Evolutionary conservation across 768 basidiomycete genomes (phyloP).

Genomic region (Calocybe gangraenosa): DNA sequence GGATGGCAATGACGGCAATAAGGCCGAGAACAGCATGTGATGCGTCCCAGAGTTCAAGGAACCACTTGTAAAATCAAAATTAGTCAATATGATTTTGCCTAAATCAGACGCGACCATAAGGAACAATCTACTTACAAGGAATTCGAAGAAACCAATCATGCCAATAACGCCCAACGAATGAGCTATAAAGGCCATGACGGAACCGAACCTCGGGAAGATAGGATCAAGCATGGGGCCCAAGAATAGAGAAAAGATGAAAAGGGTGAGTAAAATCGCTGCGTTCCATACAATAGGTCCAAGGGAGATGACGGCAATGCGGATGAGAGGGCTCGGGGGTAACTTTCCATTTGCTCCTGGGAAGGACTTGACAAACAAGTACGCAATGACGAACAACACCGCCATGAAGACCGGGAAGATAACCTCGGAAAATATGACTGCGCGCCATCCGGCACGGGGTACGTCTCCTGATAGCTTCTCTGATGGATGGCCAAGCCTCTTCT

Average conservation of each 20-base stretch:
- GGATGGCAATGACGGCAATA: slow-evolving; percentile 87
- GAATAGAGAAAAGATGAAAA: slow-evolving; percentile 90
- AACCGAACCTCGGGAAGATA: slow-evolving; percentile 85
- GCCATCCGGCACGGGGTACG: slow-evolving; percentile 90
- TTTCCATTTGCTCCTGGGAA: slow-evolving; percentile 63
- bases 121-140: slow-evolving; percentile 59
- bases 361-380: slow-evolving; percentile 91
- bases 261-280: slow-evolving; percentile 76
- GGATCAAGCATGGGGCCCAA: slow-evolving; percentile 87
- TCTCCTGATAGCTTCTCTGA: slow-evolving; percentile 97
- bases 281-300: slow-evolving; percentile 97
- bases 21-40: slow-evolving; percentile 93
- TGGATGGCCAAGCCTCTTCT: slow-evolving; percentile 93
- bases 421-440: slow-evolving; percentile 84
- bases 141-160: slow-evolving; percentile 93
- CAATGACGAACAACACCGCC: slow-evolving; percentile 82
- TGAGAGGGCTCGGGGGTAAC: slow-evolving; percentile 75
- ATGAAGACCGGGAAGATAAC: slow-evolving; percentile 82
- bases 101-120: slow-evolving; percentile 1
- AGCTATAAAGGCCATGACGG: slow-evolving; percentile 87
- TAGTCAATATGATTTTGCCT: slow-evolving; percentile 12
- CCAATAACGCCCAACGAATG: slow-evolving; percentile 82
- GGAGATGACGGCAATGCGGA: slow-evolving; percentile 90
- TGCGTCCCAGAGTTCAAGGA: slow-evolving; percentile 87
- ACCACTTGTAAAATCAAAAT: slow-evolving; percentile 65